Conservation (phyloP, 148 eudicot genomes). For the Fallopia convolvulus region DNA sequence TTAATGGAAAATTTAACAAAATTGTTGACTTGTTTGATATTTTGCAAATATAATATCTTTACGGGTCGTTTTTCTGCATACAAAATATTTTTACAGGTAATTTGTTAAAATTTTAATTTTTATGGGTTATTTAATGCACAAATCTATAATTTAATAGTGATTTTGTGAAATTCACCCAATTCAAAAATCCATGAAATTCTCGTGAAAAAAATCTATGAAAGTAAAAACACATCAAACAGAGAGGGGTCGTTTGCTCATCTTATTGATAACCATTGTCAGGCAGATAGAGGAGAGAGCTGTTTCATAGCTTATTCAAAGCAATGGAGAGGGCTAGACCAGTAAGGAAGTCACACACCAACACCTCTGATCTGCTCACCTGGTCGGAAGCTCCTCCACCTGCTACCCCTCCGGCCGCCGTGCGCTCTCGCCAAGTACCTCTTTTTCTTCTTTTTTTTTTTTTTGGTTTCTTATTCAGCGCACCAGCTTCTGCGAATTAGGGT, state of each 20-base stretch:
- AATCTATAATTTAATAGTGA: too few relatives aligned
- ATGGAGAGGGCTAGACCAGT: constrained; percentile 5
- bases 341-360: background rate
- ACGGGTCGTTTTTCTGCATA: too few relatives aligned
- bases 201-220: too few relatives aligned
- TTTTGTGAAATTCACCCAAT: too few relatives aligned
- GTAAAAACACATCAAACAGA: background rate
- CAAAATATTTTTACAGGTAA: too few relatives aligned
- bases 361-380: constrained; percentile 9
- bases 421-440: background rate
- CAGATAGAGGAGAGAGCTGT: background rate
- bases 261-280: background rate
- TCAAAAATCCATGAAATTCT: too few relatives aligned
- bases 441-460: too few relatives aligned
- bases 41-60: too few relatives aligned
- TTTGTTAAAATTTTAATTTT: too few relatives aligned
- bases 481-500: background rate
- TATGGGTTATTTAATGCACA: too few relatives aligned
- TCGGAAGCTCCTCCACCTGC: background rate
- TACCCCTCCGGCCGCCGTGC: background rate
- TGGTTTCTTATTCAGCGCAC: background rate
- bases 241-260: background rate
- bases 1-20: too few relatives aligned
- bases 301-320: background rate
- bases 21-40: too few relatives aligned